Conservation (phyloP, 257 asterid species). For the Penstemon barbatus region DNA sequence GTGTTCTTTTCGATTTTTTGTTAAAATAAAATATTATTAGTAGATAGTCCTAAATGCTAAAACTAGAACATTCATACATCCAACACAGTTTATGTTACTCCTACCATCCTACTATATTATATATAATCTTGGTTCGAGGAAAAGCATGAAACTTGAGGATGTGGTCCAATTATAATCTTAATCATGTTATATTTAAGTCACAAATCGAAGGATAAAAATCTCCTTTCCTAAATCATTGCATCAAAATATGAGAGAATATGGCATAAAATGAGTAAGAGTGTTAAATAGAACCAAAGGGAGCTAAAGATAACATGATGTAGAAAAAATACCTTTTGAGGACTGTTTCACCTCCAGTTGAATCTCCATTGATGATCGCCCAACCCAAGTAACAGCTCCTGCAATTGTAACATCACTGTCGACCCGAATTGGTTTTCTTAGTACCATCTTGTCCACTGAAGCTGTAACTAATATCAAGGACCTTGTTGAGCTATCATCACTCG, state of each 20-base stretch:
- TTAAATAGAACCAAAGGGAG: not conserved
- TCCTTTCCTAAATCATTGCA: conserved; percentile 16
- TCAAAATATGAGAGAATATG: not conserved
- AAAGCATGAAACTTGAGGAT: not conserved
- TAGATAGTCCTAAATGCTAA: no score
- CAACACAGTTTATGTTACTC: no score
- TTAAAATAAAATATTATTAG: no score
- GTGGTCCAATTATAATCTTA: not conserved
- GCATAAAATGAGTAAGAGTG: not conserved
- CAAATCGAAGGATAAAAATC: not conserved
- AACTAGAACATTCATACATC: no score
- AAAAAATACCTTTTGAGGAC: conserved; percentile 52
- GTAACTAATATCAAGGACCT: conserved; percentile 79
- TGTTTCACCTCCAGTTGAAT: conserved; percentile 83
- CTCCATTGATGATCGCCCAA: conserved; percentile 93
- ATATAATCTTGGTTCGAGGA: no score
- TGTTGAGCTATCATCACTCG: conserved; percentile 60
- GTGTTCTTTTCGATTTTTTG: no score
- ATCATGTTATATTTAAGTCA: not conserved
- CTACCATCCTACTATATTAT: no score
- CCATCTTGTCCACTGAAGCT: conserved; percentile 94
- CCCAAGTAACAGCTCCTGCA: conserved; percentile 90
- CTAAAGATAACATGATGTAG: not conserved
- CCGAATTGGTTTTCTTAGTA: conserved; percentile 63
- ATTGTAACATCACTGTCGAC: conserved; percentile 69